Evolutionary conservation across 176 grass and related monocot genomes (phyloP), one percentile per base, ranked within the genome.

Genomic region (Carex littledalei): DNA sequence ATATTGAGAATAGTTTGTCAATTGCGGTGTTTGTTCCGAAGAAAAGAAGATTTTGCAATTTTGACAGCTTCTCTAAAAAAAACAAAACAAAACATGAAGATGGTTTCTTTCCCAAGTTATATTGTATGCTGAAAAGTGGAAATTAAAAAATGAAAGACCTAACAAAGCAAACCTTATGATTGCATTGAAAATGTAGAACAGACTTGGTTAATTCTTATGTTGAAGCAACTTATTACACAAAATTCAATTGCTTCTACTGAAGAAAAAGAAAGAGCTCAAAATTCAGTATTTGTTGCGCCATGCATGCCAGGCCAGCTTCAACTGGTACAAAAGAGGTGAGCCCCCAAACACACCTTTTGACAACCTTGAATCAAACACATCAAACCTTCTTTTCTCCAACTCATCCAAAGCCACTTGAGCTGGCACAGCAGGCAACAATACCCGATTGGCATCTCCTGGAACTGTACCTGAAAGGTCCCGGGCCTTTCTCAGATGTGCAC

Each of bases 251-350:
- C 75, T 83, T 83, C 21, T 0, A 69, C 53, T 47, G 71, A 85
- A 81, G 3, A 53, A 20, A 80, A 3, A 22, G 20, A 45, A 52
- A 54, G 41, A 11, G 26, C 49, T 21, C 62, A 81, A 87, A 47
- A 62, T 21, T 59, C 12, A 72, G 34, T 63, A 94, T 63, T 84
- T 94, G 67, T 89, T 90, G 29, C 82, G 84, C 92, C 87, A 90
- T 0, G 86, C 69, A 13, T 91, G 68, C 95, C 95, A 98, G 73
- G 87, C 92, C 7, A 98, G 89, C 87, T 98, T 98, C 31, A 98
- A 80, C 84, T 94, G 95, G 67, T 93, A 98, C 95, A 89, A 90
- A 37, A 93, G 55, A 67, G 95, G 95, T 21, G 95, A 93, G 24
- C 90, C 32, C 17, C 95, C 95, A 67, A 90, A 86, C 71, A 98